Percentiles rank a stretch among this genome's conserved stretches.
These are phyloP conservation scores for Endoconidiophora laricicola DNA, from an alignment of 2,329 filamentous ascomycete species.

Conservation along the genomic window DNA sequence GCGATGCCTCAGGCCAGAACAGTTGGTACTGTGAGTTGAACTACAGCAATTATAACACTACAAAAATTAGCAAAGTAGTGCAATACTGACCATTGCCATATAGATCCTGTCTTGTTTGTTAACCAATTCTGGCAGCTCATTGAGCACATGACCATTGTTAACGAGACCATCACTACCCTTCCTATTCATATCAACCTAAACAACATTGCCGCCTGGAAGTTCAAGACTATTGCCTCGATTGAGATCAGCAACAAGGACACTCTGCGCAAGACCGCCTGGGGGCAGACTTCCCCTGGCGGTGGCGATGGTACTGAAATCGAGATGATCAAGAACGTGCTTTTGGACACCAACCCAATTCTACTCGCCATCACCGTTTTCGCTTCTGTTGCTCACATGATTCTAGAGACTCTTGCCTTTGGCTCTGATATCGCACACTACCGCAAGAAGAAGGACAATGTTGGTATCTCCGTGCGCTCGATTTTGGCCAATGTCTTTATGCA, in stretches of 20 bases:
- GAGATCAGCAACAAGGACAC: slow-evolving; percentile 79
- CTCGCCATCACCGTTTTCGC: slow-evolving; percentile 72
- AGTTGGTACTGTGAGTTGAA: slow-evolving; percentile 59
- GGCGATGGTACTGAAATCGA: slow-evolving; percentile 90
- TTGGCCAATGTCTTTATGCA: slow-evolving; percentile 98
- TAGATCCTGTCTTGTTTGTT: slow-evolving; percentile 65
- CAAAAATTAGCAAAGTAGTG: background rate
- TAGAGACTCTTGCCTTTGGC: slow-evolving; percentile 92
- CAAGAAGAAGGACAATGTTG: slow-evolving; percentile 98
- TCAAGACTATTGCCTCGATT: slow-evolving; percentile 65
- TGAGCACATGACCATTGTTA: slow-evolving; percentile 79
- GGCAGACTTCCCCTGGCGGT: slow-evolving; percentile 52
- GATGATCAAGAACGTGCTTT: slow-evolving; percentile 87
- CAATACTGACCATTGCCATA: slow-evolving; percentile 13
- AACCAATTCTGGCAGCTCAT: slow-evolving; percentile 97
- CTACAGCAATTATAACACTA: too few species aligned
- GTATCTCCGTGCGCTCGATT: slow-evolving; percentile 90
- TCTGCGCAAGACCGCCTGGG: slow-evolving; percentile 59
- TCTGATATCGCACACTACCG: slow-evolving; percentile 96
- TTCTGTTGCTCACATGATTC: slow-evolving; percentile 78
- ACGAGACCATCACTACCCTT: slow-evolving; percentile 69
- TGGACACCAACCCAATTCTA: slow-evolving; percentile 87
- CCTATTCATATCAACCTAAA: slow-evolving; percentile 71
- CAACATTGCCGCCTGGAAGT: slow-evolving; percentile 79
- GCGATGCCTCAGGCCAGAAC: slow-evolving; percentile 72